A percentile compares a stretch with the other conserved stretches of the same genome.
These are phyloP conservation scores for Ettlia oleoabundans DNA, from an alignment of 139 green algal species.

Conservation along the genomic window DNA sequence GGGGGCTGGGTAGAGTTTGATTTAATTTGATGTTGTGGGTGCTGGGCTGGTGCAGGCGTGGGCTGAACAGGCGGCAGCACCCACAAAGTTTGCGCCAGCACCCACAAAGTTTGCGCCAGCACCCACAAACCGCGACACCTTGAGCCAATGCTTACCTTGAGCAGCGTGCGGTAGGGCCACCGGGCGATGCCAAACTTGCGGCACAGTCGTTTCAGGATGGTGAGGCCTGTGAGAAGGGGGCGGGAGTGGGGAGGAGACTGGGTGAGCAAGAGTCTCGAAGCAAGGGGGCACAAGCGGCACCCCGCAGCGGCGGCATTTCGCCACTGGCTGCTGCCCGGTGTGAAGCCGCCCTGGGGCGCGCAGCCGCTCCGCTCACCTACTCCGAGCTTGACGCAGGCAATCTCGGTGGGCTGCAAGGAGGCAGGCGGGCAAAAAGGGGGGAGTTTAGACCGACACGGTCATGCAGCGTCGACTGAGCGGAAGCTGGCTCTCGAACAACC, in stretches of 20 bases:
- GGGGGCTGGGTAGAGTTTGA: neutral
- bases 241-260: too few species aligned
- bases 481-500: neutral
- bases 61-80: neutral
- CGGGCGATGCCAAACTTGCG: constrained; percentile 31
- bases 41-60: neutral
- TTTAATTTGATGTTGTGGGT: neutral
- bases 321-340: too few species aligned
- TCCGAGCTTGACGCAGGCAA: constrained; percentile 19
- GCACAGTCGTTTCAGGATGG: constrained; percentile 31
- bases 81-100: neutral
- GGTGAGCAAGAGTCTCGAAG: neutral
- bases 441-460: neutral
- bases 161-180: constrained; percentile 27
- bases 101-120: neutral
- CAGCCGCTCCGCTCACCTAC: constrained; percentile 8
- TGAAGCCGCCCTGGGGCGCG: neutral
- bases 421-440: neutral
- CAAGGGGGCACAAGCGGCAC: neutral
- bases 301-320: too few species aligned
- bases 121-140: neutral
- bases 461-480: neutral
- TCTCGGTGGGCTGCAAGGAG: constrained; percentile 15
- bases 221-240: constrained; percentile 9
- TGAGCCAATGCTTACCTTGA: neutral